Evolutionary conservation across 176 grass and related monocot genomes (phyloP), one percentile per base, ranked within the genome.

Genomic region (Aegilops bicornis): DNA sequence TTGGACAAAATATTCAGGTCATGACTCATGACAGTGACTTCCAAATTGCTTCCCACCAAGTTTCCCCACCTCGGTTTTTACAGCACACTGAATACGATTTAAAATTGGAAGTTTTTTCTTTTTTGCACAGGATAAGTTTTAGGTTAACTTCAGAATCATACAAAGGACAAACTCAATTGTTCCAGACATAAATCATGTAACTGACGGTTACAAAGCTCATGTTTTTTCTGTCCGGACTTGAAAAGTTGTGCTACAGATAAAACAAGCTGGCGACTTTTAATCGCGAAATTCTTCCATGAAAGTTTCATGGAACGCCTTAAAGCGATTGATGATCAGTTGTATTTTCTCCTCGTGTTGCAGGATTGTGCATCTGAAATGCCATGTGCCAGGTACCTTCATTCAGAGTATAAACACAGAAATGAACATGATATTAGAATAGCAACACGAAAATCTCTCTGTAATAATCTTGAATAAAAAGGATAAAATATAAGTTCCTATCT

Each of bases 331-430:
- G 37, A 91, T 87, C 50, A 70, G 48, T 19, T 68, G 84, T 30
- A 90, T 79, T 62, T 92, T 98, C 45, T 92, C 96, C 80, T 95
- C 90, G 27, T 87, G 86, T 37, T 92, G 96, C 58, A 91, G 79
- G 63, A 94, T 87, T 63, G 93, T 92, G 86, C 92, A 96, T 90
- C 96, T 92, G 60, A 98, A 89, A 89, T 96, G 93, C 90, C 91
- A 94, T 82, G 92, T 92, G 31, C 93, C 88, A 64, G 90, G 88
- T 77, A 96, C 90, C 93, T 95, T 54, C 75, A 90, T 95, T 62
- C 75, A 90, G 54, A 79, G 36, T 69, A 37, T 83, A 73, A 77
- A n/a, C 73, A 78, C 10, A 65, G 6, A 83, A 54, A 78, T 9
- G 16, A 78, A 68, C 9, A 87, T 17, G 5, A 60, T 29, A 25